Base-by-base conservation (phyloP, 768 basidiomycete species). In the Auriculariales sp. region DNA sequence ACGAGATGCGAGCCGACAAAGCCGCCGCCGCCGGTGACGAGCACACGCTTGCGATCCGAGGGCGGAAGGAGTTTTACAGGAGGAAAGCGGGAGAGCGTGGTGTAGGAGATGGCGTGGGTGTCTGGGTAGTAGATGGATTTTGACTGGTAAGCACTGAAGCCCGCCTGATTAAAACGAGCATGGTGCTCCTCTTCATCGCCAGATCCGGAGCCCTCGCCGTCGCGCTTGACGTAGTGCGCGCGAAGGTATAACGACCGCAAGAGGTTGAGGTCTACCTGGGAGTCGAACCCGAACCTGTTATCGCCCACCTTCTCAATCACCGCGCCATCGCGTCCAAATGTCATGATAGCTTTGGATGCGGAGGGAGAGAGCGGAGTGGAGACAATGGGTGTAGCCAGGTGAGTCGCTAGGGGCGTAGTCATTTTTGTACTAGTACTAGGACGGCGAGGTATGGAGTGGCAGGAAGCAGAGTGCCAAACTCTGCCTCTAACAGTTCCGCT, bases 1-100 rank as follows among this genome's bases (percentile, higher is more conserved):
- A 99, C 88, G 45, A 99, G 80, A 68, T 99, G 95, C 28, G 91
- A 94, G 14, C 95, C 95, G 52, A 99, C 94, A 64, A 99, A 99
- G n/a, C 95, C 95, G 31, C 94, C 95, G 34, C 95, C 94, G 52
- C 94, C 94, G 19, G 94, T 98, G 57, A 97, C 84, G 33, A 99
- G 78, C 57, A 98, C 70, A 52, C 94, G 84, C 68, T 94, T 95
- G 59, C 90, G 79, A 53, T 69, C 64, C 2, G 79, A 71, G 19
- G 85, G 78, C 9, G 88, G 65, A 44, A 99, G 78, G 45, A 92
- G 78, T 58, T 78, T 88, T 53, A 99, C 93, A 3, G 94, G 90
- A 9, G 92, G 88, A 65, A 92, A 99, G 36, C 87, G 82, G 49
- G 85, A 80, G 50, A 94, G 77, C 24, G 91, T 90, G 44, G 89